phyloP scores from a whole-genome alignment of 768 basidiomycete genomes.

The Pleurotus pulmonarius region DNA sequence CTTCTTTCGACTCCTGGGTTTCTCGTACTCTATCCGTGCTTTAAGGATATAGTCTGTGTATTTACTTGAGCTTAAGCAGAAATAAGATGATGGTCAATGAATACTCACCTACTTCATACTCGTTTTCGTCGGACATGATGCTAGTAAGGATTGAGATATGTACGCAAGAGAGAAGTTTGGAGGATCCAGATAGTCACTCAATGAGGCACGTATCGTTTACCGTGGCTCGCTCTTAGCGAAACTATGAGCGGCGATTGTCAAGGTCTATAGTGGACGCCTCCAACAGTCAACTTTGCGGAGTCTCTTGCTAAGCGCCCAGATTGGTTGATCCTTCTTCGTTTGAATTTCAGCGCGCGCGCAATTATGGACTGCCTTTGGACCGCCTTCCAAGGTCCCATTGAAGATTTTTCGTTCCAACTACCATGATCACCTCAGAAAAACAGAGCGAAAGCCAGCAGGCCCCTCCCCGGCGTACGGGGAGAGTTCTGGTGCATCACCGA shows the following conservation, averaged over 20 bases:
- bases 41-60: slow-evolving; percentile 46
- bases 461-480: slow-evolving; percentile 1
- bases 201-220: too few relatives aligned
- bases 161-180: too few relatives aligned
- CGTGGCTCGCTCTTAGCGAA: too few relatives aligned
- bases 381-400: neutral
- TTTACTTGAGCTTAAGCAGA: slow-evolving; percentile 4
- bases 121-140: slow-evolving; percentile 32
- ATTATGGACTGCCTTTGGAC: slow-evolving; percentile 2
- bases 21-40: slow-evolving; percentile 38
- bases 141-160: neutral
- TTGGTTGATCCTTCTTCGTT: neutral
- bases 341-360: too few relatives aligned
- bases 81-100: neutral
- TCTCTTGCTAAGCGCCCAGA: neutral
- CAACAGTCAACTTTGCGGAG: too few relatives aligned
- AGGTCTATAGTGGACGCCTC: too few relatives aligned
- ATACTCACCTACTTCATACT: slow-evolving; percentile 68
- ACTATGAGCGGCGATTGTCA: too few relatives aligned
- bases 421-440: slow-evolving; percentile 3
- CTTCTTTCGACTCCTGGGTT: slow-evolving; percentile 32
- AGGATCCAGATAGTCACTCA: too few relatives aligned
- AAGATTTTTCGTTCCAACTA: neutral
- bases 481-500: neutral
- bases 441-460: slow-evolving; percentile 1